These are phyloP conservation scores for Myxozyma neotropica DNA, from an alignment of 805 yeast species.

Conservation along the genomic window DNA sequence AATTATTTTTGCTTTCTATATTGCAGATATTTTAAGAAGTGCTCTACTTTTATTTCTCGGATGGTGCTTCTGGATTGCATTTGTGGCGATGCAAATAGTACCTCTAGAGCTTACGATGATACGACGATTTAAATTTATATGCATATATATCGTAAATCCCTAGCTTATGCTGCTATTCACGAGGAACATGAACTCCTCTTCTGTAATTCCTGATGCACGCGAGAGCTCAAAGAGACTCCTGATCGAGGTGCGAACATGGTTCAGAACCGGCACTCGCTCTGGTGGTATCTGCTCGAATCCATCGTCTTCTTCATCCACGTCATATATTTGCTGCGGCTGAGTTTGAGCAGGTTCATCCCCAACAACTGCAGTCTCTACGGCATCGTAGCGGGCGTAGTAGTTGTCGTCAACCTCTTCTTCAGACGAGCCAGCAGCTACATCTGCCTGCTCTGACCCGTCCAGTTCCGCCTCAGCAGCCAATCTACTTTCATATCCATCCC, in stretches of 20 bases:
- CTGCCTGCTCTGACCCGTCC: slow-evolving; percentile 1
- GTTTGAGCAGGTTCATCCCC: slow-evolving; percentile 2
- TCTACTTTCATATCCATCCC: slow-evolving; percentile 23
- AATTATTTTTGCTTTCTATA: not conserved
- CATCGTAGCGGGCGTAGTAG: slow-evolving; percentile 28
- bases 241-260: slow-evolving; percentile 12
- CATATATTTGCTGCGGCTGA: not conserved
- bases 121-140: no score
- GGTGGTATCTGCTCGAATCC: not conserved
- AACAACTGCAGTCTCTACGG: slow-evolving; percentile 33
- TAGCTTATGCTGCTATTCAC: not conserved
- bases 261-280: not conserved
- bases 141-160: no score
- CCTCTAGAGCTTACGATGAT: no score
- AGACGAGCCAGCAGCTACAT: slow-evolving; percentile 1
- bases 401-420: slow-evolving; percentile 21
- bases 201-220: slow-evolving; percentile 4
- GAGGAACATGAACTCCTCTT: slow-evolving; percentile 11
- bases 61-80: not conserved
- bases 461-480: slow-evolving; percentile 30
- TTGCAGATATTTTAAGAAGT: no score
- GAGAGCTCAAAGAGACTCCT: slow-evolving; percentile 18
- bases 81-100: no score
- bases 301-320: no score
- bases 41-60: not conserved